A percentile compares a stretch with the other conserved stretches of the same genome.
phyloP scores from a whole-genome alignment of 2,329 filamentous ascomycete species.

The Cladosporium cucumerinum region DNA sequence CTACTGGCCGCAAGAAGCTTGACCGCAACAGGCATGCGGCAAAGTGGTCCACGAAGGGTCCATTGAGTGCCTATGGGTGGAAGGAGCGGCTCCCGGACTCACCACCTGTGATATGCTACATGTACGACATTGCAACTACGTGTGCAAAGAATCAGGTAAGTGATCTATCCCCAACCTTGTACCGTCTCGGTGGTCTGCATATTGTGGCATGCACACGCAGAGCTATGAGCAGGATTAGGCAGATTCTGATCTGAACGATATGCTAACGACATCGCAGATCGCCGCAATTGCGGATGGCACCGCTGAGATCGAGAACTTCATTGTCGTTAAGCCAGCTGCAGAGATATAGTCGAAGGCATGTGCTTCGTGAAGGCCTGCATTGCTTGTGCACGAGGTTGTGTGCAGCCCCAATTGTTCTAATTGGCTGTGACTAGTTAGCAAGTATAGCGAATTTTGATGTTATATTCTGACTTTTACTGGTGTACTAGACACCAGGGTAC shows the following conservation, averaged over 20 bases:
- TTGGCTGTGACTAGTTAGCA: not conserved
- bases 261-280: conserved; percentile 18
- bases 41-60: conserved; percentile 40
- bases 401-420: not conserved
- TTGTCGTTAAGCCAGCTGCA: conserved; percentile 31
- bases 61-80: conserved; percentile 41
- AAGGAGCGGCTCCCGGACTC: conserved; percentile 44
- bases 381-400: not conserved
- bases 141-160: conserved; percentile 45
- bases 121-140: conserved; percentile 36
- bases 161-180: not conserved
- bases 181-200: not conserved
- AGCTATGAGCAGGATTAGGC: not conserved
- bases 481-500: not conserved
- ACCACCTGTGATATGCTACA: conserved; percentile 44
- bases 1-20: conserved; percentile 48
- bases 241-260: not conserved
- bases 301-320: conserved; percentile 47
- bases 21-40: conserved; percentile 33
- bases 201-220: not conserved
- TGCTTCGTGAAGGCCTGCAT: not conserved
- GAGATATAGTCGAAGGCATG: not conserved
- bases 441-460: not conserved
- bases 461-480: not conserved
- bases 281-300: conserved; percentile 43